Base-by-base conservation (phyloP, 169 alveolate species). In the Theileria luwenshuni region DNA sequence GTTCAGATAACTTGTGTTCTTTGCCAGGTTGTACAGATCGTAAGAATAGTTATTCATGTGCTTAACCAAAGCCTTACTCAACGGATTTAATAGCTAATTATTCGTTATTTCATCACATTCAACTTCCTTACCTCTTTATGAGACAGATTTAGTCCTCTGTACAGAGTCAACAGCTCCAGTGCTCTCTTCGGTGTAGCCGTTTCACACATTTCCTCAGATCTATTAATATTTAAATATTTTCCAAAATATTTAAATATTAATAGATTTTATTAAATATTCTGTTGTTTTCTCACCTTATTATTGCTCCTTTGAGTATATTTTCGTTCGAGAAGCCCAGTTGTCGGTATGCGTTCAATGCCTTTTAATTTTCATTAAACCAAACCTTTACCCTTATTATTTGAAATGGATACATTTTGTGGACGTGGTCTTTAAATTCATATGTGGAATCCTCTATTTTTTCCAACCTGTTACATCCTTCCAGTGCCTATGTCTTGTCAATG, bases 291-390 rank as follows among this genome's bases (percentile, higher is more conserved):
- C 1, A 28, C 74, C 80, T 21, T 52, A 62, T 58, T 47, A 41
- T 1, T 3, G 63, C 76, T 58, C 79, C 1, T 23, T 38, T 33
- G 10, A 70, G 33, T 56, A 70, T 61, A 10, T n/a, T 51, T 33
- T 73, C 56, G 33, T 81, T 69, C 35, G 69, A 74, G 48, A 45
- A 81, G 15, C 65, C 67, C 0, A 81, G 13, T 42, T 58, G 43
- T 33, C 74, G 51, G 21, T 60, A 81, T 2, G 89, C 70, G 35
- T 81, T 72, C 38, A 81, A 25, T 19, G 70, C 77, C 89, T 81
- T 10, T 23, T 38, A 7, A 25, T 2, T 30, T 13, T 2, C 3
- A 62, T 70, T 19, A 2, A 23, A 28, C 33, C 2, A 17, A 27
- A 62, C 6, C 2, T 8, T 13, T 65, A 81, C 89, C 84, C 84